Conservation (phyloP, 2,329 filamentous ascomycete species). For the Geosmithia flava region DNA sequence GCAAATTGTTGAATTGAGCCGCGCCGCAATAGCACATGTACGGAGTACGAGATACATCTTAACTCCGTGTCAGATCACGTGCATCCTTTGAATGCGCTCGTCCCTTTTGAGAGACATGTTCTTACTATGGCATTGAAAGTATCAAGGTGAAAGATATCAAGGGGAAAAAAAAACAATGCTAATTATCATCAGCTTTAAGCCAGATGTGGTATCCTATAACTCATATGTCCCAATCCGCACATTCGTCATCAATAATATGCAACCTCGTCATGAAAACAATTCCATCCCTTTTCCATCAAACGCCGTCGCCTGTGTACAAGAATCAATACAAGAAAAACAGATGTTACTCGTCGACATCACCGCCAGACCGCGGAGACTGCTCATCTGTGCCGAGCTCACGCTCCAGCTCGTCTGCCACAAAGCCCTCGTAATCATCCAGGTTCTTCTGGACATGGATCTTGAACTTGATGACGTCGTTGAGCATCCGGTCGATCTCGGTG, state of each 20-base stretch:
- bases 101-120: too few relatives aligned
- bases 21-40: too few relatives aligned
- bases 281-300: neutral
- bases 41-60: too few relatives aligned
- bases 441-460: slow-evolving; percentile 93
- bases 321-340: neutral
- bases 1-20: too few relatives aligned
- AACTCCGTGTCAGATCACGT: too few relatives aligned
- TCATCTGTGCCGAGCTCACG: slow-evolving; percentile 62
- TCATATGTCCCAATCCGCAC: neutral
- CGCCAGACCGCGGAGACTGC: neutral
- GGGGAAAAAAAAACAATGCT: neutral
- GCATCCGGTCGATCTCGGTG: slow-evolving; percentile 87
- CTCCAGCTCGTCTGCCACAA: slow-evolving; percentile 89
- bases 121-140: too few relatives aligned
- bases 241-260: neutral
- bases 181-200: neutral
- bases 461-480: slow-evolving; percentile 97
- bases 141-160: too few relatives aligned
- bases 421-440: slow-evolving; percentile 86
- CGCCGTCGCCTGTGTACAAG: neutral
- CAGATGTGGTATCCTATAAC: neutral
- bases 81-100: too few relatives aligned
- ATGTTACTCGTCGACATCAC: neutral
- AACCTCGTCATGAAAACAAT: neutral